Conservation (phyloP, 1,284 basidiomycete genomes). For the Cutaneotrichosporon dermatis region DNA sequence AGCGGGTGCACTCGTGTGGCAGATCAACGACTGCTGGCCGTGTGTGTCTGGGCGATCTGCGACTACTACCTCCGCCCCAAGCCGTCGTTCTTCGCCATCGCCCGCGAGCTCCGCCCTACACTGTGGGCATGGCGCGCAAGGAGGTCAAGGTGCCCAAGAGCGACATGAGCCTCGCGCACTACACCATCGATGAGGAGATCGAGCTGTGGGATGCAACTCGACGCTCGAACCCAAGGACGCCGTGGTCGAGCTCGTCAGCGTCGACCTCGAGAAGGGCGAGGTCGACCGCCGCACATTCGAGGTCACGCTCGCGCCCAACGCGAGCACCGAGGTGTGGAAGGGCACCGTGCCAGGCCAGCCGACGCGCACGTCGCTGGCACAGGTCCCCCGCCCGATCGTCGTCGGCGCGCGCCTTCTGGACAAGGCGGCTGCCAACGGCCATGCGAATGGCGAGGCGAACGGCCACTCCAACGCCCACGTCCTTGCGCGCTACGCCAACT, state of each 20-base stretch:
- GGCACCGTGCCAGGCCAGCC: conserved; percentile 65
- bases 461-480: conserved; percentile 45
- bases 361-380: conserved; percentile 60
- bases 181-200: conserved; percentile 57
- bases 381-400: conserved; percentile 64
- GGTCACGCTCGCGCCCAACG: conserved; percentile 62
- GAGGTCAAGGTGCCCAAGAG: conserved; percentile 60
- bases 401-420: conserved; percentile 67
- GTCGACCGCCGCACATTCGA: conserved; percentile 55
- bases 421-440: too few relatives aligned
- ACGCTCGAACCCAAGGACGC: conserved; percentile 58
- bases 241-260: conserved; percentile 63
- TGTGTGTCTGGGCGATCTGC: conserved; percentile 70
- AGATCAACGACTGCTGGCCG: conserved; percentile 79
- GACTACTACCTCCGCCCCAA: conserved; percentile 75
- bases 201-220: conserved; percentile 79
- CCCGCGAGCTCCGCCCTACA: conserved; percentile 66
- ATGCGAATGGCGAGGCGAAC: too few relatives aligned
- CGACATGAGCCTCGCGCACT: conserved; percentile 59
- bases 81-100: conserved; percentile 66
- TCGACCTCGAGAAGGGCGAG: conserved; percentile 54
- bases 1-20: conserved; percentile 74
- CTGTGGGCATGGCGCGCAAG: conserved; percentile 67
- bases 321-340: conserved; percentile 74
- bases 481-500: conserved; percentile 63